phyloP scores from a whole-genome alignment of 208 protist genomes.

The Trypanosomatidae sp. region DNA sequence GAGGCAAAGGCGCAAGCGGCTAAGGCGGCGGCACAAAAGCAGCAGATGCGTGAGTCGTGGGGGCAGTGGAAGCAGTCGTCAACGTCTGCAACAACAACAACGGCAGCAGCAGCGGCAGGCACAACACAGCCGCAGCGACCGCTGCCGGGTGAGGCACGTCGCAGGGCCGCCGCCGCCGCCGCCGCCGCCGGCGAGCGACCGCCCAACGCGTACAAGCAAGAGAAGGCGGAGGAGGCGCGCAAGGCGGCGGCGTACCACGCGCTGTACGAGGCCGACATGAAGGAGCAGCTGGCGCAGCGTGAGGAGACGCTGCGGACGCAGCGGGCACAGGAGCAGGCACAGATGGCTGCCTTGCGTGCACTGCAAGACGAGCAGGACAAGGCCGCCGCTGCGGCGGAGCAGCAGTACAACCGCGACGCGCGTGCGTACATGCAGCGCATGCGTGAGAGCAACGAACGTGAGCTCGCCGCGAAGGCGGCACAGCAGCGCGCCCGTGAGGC shows the following conservation, averaged over 20 bases:
- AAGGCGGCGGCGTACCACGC: slow-evolving; percentile 53
- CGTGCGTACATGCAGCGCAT: slow-evolving; percentile 52
- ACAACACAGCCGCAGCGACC: slow-evolving; percentile 1
- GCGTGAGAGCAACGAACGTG: slow-evolving; percentile 37
- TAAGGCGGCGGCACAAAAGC: slow-evolving; percentile 24
- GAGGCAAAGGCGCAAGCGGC: slow-evolving; percentile 38
- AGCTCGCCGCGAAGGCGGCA: slow-evolving; percentile 32
- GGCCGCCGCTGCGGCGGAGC: slow-evolving; percentile 22
- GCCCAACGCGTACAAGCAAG: slow-evolving; percentile 26
- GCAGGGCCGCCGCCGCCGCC: too few relatives aligned
- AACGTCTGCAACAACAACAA: too few relatives aligned
- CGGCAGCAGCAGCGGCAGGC: slow-evolving; percentile 9
- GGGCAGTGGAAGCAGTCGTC: background rate
- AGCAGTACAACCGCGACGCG: slow-evolving; percentile 17
- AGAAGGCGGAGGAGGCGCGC: slow-evolving; percentile 32
- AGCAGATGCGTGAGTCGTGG: slow-evolving; percentile 32
- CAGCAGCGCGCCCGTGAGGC: slow-evolving; percentile 15
- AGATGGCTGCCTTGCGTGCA: slow-evolving; percentile 27
- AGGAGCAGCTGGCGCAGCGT: slow-evolving; percentile 44
- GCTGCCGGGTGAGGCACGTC: slow-evolving; percentile 1
- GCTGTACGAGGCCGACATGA: slow-evolving; percentile 45
- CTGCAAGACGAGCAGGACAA: slow-evolving; percentile 28
- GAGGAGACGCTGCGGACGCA: slow-evolving; percentile 26
- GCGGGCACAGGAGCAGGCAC: slow-evolving; percentile 24
- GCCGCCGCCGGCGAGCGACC: slow-evolving; percentile 6